Evolutionary conservation across 768 basidiomycete species (phyloP), one percentile per base, ranked within the genome.

Genomic region (Mycena amicta): DNA sequence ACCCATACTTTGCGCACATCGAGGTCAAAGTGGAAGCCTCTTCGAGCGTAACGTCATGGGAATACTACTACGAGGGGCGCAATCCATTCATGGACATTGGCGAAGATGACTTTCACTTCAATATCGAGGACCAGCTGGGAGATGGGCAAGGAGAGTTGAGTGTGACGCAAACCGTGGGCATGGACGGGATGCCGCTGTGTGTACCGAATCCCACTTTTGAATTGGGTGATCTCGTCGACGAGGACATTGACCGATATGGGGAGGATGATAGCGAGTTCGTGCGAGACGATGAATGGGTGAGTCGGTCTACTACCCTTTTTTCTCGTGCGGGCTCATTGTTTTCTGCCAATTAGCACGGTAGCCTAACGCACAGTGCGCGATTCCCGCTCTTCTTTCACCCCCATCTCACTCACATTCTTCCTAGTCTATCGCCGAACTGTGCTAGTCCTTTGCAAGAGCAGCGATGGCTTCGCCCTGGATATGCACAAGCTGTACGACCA

Each of bases 251-350:
- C 58, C 25, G 57, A 57, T 31, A 46, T 54, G 37, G 61, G 25
- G 30, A 62, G 57, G 6, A 62, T 50, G n/a, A 58, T 51, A 13
- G 61, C 50, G 54, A 62, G 61, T 31, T 53, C n/a, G 30, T 58
- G 56, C 5, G 61, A 58, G 18, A 37, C 33, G 33, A 37, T 8
- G 8, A 37, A 37, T 37, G 33, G 33, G 33, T 37, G 33, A 18
- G 33, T 8, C 18, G 8, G 18, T 8, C 33, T 37, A 8, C 8
- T 37, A 8, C 33, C 8, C 8, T 37, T 8, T 18, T 37, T 8
- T 37, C 33, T 18, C 8, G 33, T 8, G 18, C 18, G 33, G 33
- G 33, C 33, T 37, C 8, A 37, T 37, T 37, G 8, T 37, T 37
- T 18, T 37, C 33, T 18, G 8, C 33, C 8, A 37, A 8, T 18